These are phyloP conservation scores for Tricholoma saponaceum DNA, from an alignment of 768 basidiomycete genomes.

Conservation along the genomic window DNA sequence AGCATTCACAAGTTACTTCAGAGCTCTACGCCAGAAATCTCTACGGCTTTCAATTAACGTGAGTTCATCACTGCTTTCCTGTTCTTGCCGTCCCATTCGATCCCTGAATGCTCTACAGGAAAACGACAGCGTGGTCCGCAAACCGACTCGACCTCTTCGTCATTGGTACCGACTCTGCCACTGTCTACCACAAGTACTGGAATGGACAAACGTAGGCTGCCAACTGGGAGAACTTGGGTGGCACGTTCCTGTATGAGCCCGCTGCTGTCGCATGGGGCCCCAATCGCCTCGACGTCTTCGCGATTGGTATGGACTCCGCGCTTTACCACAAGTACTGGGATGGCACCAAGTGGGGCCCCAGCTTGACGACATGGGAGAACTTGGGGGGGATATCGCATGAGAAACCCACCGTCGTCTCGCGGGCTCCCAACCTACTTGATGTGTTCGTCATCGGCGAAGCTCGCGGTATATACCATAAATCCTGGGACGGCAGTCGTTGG, in stretches of 20 bases:
- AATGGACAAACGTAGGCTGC: constrained; percentile 1
- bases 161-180: constrained; percentile 12
- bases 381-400: no score
- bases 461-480: background rate
- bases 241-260: no score
- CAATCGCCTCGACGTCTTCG: constrained; percentile 15
- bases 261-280: no score
- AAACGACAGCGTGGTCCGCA: constrained; percentile 7
- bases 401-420: no score
- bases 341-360: background rate
- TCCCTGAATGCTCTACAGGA: background rate
- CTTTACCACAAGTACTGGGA: constrained; percentile 12
- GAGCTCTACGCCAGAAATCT: no score
- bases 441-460: background rate
- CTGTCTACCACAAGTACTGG: constrained; percentile 13
- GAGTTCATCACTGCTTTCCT: background rate
- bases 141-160: constrained; percentile 15
- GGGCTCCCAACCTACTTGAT: background rate
- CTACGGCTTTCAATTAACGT: background rate
- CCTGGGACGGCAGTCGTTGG: background rate
- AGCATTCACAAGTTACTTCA: background rate
- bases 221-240: no score
- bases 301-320: constrained; percentile 12
- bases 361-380: no score
- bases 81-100: background rate